Conservation (phyloP, 1,284 basidiomycete genomes). For the Taiwanofungus camphoratus region DNA sequence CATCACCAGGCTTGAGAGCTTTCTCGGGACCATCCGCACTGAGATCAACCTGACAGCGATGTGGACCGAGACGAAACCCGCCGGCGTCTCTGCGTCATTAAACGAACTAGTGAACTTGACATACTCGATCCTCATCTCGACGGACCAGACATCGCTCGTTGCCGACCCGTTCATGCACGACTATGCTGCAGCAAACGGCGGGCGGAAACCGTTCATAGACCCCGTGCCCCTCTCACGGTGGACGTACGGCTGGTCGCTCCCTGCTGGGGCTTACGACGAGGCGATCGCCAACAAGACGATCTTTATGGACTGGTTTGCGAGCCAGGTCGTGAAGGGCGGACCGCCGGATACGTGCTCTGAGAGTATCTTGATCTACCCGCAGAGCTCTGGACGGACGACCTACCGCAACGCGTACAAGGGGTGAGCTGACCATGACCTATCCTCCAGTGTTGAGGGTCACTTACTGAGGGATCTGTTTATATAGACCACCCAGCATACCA, state of each 20-base stretch:
- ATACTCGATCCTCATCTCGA: conserved; percentile 31
- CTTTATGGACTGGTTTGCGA: conserved; percentile 33
- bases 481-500: conserved; percentile 20
- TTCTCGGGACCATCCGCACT: conserved; percentile 30
- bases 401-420: conserved; percentile 24
- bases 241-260: conserved; percentile 26
- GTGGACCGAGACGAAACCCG: conserved; percentile 29
- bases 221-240: conserved; percentile 33
- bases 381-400: conserved; percentile 23
- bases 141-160: conserved; percentile 32
- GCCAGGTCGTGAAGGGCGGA: conserved; percentile 25
- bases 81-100: conserved; percentile 23
- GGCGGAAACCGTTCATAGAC: conserved; percentile 34
- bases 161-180: conserved; percentile 34
- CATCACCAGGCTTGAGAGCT: conserved; percentile 29
- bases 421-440: conserved; percentile 14
- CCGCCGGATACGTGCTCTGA: conserved; percentile 30
- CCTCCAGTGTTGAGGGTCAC: conserved; percentile 6
- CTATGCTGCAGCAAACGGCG: conserved; percentile 31
- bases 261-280: conserved; percentile 20
- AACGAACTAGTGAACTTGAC: conserved; percentile 26
- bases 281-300: conserved; percentile 25
- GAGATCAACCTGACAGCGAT: conserved; percentile 26
- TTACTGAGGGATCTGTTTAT: conserved; percentile 7
- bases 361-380: conserved; percentile 33